Percentiles rank a stretch among this genome's conserved stretches.
Conservation (phyloP, 2,329 filamentous ascomycete genomes). For the Botrytis cinerea region DNA sequence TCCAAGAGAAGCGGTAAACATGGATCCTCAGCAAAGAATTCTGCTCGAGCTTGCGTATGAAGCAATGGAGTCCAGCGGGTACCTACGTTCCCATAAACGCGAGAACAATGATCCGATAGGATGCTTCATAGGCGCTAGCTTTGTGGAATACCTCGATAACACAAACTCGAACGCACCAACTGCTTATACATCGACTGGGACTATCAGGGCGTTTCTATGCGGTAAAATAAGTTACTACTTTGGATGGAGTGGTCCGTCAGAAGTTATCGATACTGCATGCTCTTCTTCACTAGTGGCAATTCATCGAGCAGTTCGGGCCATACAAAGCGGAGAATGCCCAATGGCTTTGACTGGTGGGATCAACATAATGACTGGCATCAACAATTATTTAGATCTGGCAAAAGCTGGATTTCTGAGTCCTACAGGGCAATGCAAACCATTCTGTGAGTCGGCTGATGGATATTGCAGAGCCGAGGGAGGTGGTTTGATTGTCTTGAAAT, state of each 20-base stretch:
- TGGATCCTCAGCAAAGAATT: conserved; percentile 26
- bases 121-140: conserved; percentile 27
- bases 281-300: conserved; percentile 43
- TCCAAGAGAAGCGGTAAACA: conserved; percentile 24
- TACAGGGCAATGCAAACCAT: conserved; percentile 41
- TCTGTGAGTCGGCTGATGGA: conserved; percentile 51
- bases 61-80: conserved; percentile 25
- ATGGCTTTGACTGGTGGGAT: conserved; percentile 22
- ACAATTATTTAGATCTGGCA: conserved; percentile 16
- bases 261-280: conserved; percentile 46
- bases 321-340: conserved; percentile 25
- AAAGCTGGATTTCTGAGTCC: conserved; percentile 19
- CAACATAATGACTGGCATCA: conserved; percentile 15
- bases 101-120: conserved; percentile 22
- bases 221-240: conserved; percentile 48
- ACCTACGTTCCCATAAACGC: not conserved
- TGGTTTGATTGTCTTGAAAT: conserved; percentile 52
- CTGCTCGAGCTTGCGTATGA: conserved; percentile 21
- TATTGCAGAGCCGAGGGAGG: conserved; percentile 56
- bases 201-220: conserved; percentile 40
- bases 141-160: conserved; percentile 26
- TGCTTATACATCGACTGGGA: conserved; percentile 39
- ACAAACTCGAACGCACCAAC: conserved; percentile 19
- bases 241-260: conserved; percentile 43
- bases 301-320: conserved; percentile 38